Percentiles rank a stretch among this genome's conserved stretches.
Evolutionary conservation across 176 grass and related monocot species (phyloP).

Genomic region (Poa annua): DNA sequence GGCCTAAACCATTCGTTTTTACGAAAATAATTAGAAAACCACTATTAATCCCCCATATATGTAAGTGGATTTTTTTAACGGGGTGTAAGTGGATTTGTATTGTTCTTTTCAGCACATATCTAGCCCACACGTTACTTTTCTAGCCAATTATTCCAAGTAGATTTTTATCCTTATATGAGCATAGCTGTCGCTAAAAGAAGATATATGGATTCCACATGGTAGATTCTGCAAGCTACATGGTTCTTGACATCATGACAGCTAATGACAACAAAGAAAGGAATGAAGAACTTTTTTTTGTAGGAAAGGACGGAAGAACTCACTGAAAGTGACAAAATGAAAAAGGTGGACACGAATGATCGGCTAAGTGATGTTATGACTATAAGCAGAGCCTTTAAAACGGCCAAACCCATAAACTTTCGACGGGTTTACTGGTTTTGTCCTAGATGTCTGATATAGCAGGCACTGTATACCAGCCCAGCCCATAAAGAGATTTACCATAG

Average conservation of each 20-base stretch:
- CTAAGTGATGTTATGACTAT: background rate
- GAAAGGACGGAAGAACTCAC: background rate
- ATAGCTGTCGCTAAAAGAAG: background rate
- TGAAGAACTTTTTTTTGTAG: background rate
- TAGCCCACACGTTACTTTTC: background rate
- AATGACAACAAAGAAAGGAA: background rate
- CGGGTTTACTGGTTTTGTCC: no score
- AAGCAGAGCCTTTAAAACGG: no score
- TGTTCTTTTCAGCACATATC: background rate
- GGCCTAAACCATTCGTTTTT: no score
- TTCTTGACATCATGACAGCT: conserved; percentile 1
- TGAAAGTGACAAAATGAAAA: background rate
- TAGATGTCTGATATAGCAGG: no score
- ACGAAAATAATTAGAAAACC: background rate
- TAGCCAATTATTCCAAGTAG: background rate
- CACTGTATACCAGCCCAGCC: no score
- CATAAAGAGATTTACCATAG: no score
- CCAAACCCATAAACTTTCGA: no score
- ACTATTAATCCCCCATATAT: no score
- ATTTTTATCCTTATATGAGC: conserved; percentile 18
- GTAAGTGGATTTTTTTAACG: no score
- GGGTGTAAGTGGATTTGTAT: background rate
- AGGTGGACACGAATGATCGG: background rate
- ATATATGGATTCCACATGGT: conserved; percentile 7
- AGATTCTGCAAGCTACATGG: conserved; percentile 13